Evolutionary conservation across 2,329 filamentous ascomycete genomes (phyloP).

Genomic region (Alternaria longipes): DNA sequence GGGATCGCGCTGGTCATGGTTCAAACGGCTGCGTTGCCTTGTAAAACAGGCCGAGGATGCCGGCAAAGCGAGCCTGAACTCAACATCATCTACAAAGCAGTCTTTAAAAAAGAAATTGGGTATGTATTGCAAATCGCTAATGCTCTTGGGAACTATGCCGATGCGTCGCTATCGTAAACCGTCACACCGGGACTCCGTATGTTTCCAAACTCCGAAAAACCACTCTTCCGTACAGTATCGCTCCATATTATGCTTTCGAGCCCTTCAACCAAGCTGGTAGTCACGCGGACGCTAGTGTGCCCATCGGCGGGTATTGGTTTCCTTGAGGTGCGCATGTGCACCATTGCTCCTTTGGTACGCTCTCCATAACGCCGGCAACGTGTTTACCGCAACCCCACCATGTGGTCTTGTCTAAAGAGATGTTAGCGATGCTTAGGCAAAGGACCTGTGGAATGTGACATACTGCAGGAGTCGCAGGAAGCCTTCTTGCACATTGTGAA

Average conservation of each 20-base stretch:
- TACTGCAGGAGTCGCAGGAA: conserved; percentile 70
- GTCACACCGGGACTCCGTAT: conserved; percentile 6
- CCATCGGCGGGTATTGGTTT: conserved; percentile 72
- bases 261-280: conserved; percentile 24
- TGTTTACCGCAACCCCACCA: conserved; percentile 74
- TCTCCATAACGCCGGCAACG: conserved; percentile 69
- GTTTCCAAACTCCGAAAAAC: not conserved
- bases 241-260: not conserved
- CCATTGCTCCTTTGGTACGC: conserved; percentile 65
- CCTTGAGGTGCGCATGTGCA: conserved; percentile 73
- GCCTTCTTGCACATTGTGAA: conserved; percentile 71
- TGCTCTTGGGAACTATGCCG: not conserved
- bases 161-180: conserved; percentile 2
- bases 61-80: not conserved
- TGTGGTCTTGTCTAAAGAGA: conserved; percentile 61
- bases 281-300: conserved; percentile 46
- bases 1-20: not conserved
- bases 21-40: not conserved
- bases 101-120: not conserved
- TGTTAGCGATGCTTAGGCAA: conserved; percentile 12
- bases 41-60: not conserved
- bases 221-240: not conserved
- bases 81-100: not conserved
- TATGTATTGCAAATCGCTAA: conserved; percentile 14
- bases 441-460: conserved; percentile 38